These are phyloP conservation scores for Mortierella sp. DNA, from an alignment of 371 early-diverging fungal genomes.

Conservation along the genomic window DNA sequence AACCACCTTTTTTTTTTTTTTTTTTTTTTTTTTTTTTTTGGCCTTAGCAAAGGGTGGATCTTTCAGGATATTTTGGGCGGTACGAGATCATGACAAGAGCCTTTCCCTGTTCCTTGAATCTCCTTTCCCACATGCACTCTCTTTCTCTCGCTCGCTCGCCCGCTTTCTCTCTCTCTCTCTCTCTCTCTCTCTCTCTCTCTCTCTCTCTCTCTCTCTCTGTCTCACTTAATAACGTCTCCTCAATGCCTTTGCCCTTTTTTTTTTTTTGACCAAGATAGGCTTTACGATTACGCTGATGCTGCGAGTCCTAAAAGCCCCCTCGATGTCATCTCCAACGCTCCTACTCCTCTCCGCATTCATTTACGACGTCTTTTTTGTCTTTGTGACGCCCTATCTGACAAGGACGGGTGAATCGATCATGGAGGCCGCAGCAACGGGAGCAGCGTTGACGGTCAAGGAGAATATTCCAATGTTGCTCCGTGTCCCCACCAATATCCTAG, in stretches of 20 bases:
- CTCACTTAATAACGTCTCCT: background rate
- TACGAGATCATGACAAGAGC: conserved; percentile 4
- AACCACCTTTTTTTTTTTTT: too few relatives aligned
- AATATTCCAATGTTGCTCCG: conserved; percentile 51
- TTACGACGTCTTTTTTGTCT: conserved; percentile 54
- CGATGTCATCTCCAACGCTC: conserved; percentile 44
- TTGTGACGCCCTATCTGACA: conserved; percentile 51
- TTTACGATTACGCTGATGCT: conserved; percentile 45
- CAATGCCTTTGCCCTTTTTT: too few relatives aligned
- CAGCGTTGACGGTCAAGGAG: conserved; percentile 50
- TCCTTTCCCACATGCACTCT: too few relatives aligned
- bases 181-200: too few relatives aligned
- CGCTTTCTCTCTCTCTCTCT: too few relatives aligned
- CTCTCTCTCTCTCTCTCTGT: too few relatives aligned
- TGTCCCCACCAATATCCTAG: conserved; percentile 25
- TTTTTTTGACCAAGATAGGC: conserved; percentile 6
- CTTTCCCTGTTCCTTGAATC: background rate
- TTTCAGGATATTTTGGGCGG: conserved; percentile 52
- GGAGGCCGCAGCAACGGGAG: conserved; percentile 54
- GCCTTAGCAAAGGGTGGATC: conserved; percentile 41
- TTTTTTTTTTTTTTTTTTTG: background rate
- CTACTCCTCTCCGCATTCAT: conserved; percentile 50
- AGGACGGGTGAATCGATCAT: conserved; percentile 50
- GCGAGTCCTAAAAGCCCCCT: conserved; percentile 34
- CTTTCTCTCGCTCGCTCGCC: too few relatives aligned